Base-by-base conservation (phyloP, 2,329 filamentous ascomycete genomes). In the Triangularia setosa region DNA sequence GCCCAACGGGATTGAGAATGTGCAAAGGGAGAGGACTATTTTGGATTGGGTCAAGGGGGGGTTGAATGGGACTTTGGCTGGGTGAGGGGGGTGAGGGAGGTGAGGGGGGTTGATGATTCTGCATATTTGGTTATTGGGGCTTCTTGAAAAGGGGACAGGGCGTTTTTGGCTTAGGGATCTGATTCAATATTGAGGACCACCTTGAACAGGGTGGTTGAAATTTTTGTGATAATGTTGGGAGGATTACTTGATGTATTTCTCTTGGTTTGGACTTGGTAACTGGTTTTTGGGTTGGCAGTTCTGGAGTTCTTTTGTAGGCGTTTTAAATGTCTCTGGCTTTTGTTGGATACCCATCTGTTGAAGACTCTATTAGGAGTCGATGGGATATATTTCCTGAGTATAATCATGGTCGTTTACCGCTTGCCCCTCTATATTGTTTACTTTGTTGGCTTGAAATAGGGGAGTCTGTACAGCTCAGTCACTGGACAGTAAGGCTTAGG, bases 41-140 rank as follows among this genome's bases (percentile, higher is more conserved):
- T 18, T 65, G 14, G 64, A 30, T 1, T 65, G 64, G 64, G 64
- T 60, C 3, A 65, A 63, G 60, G 57, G 64, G 24, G 64, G 64
- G 48, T 54, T 64, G 33, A 58, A 59, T 53, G 58, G 58, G 40
- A 21, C n/a, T 18, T 48, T 48, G 40, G n/a, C 2, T 48, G 40
- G n/a, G n/a, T 48, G n/a, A 11, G 35, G 16, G n/a, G 35, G 14
- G 14, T 28, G 5, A 33, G 12, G n/a, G n/a, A 18, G 16, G n/a
- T 40, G 4, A 7, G 40, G n/a, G 5, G 40, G 5, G n/a, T 21
- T 48, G 4, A 7, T 48, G 6, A 7, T 48, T 48, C 2, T n/a
- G 14, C 3, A 40, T 40, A 14, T 23, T 21, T 48, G 8, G n/a
- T 2, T 18, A 21, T 48, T 40, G 5, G 11, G 6, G 35, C 7